Evolutionary conservation across 164 flowering plant species (phyloP).

Genomic region (Annona squamosa): DNA sequence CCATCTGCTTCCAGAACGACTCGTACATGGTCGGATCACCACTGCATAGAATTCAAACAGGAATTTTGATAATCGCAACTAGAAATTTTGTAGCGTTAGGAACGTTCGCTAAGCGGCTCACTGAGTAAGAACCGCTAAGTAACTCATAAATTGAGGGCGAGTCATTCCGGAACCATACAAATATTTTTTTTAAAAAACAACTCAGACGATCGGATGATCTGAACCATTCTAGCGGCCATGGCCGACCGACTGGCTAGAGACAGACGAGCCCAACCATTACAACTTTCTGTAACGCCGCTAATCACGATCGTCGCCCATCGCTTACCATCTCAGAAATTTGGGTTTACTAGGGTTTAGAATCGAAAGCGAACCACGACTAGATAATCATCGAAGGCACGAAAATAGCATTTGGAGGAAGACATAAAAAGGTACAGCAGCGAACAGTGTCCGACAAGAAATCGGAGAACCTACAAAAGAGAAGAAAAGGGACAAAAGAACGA

Average conservation of each 20-base stretch:
- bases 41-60: slow-evolving; percentile 33
- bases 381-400: too few species aligned
- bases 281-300: too few species aligned
- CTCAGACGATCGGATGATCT: background rate
- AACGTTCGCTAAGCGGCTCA: too few species aligned
- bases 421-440: background rate
- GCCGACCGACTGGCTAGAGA: background rate
- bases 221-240: background rate
- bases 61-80: background rate
- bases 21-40: slow-evolving; percentile 97
- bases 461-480: background rate
- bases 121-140: too few species aligned
- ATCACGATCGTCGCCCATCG: too few species aligned
- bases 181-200: too few species aligned
- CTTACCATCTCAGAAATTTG: too few species aligned
- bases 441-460: background rate
- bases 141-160: too few species aligned
- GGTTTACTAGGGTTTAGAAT: too few species aligned
- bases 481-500: background rate
- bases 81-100: too few species aligned
- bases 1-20: slow-evolving; percentile 52
- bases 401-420: background rate
- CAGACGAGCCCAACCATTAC: background rate
- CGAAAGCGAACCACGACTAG: too few species aligned
- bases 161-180: background rate